phyloP scores from a whole-genome alignment of 352 stramenopile species.

The Pythium plurisporium region DNA sequence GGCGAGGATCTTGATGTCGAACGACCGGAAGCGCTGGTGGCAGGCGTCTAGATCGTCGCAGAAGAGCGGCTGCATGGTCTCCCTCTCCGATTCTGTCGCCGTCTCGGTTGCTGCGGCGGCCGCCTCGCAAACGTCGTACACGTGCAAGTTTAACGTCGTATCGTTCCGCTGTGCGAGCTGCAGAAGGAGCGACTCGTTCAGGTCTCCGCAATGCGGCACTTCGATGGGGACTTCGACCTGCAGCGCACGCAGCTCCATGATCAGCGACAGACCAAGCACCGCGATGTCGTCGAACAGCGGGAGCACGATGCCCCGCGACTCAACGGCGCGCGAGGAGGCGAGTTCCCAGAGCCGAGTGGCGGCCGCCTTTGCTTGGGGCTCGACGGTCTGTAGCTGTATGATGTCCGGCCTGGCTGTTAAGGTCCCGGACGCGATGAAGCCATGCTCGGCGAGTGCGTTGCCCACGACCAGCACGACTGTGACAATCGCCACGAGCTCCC shows the following conservation, averaged over 20 bases:
- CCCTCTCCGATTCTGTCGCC: conserved; percentile 20
- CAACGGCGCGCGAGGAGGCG: conserved; percentile 24
- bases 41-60: conserved; percentile 40
- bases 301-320: conserved; percentile 50
- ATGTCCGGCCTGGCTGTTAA: too few relatives aligned
- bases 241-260: conserved; percentile 54
- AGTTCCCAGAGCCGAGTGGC: conserved; percentile 17
- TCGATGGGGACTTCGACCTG: conserved; percentile 57
- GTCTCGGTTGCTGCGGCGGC: conserved; percentile 28
- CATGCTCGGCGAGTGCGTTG: conserved; percentile 15
- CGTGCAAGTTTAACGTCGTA: conserved; percentile 40
- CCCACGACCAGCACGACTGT: conserved; percentile 11
- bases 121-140: conserved; percentile 62
- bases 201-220: conserved; percentile 64
- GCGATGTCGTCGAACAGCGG: conserved; percentile 65
- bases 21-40: conserved; percentile 44
- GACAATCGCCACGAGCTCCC: conserved; percentile 6
- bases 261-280: conserved; percentile 48
- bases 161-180: conserved; percentile 28
- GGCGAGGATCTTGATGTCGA: conserved; percentile 61
- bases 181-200: conserved; percentile 34
- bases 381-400: too few relatives aligned
- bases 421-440: too few relatives aligned
- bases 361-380: conserved; percentile 2
- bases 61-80: conserved; percentile 43